Conservation (phyloP, 2,329 filamentous ascomycete genomes). For the Penicillium sp. region DNA sequence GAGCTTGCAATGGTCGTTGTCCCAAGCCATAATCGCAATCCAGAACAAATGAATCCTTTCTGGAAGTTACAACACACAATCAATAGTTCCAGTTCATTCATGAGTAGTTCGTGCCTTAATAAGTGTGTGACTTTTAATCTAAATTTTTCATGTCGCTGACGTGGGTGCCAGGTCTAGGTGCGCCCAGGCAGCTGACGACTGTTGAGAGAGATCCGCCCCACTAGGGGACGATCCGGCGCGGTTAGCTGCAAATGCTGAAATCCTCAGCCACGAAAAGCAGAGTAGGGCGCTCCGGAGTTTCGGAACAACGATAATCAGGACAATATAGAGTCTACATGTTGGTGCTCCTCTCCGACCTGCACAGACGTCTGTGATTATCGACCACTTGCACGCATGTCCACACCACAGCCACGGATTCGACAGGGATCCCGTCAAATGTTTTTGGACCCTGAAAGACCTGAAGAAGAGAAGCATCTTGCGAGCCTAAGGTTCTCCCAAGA, state of each 20-base stretch:
- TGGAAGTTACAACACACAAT: neutral
- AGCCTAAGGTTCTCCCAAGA: too few relatives aligned
- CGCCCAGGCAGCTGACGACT: neutral
- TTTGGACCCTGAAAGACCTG: too few relatives aligned
- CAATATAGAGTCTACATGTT: neutral
- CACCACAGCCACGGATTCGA: too few relatives aligned
- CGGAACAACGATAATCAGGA: neutral
- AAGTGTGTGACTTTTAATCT: neutral
- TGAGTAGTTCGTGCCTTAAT: neutral
- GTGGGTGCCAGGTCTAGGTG: neutral
- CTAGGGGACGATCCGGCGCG: neutral
- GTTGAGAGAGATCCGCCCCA: neutral
- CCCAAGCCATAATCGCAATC: neutral
- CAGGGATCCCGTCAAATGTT: too few relatives aligned
- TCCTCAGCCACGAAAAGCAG: neutral
- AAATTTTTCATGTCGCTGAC: neutral
- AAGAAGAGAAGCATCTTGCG: too few relatives aligned
- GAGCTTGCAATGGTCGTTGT: neutral
- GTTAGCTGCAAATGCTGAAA: neutral
- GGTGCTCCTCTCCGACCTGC: neutral
- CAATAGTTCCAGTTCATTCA: neutral
- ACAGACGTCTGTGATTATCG: too few relatives aligned
- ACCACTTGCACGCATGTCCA: too few relatives aligned
- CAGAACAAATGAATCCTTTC: neutral
- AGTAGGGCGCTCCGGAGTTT: neutral